Base-by-base conservation (phyloP, 768 basidiomycete species). In the Cystofilobasidium ferigula region DNA sequence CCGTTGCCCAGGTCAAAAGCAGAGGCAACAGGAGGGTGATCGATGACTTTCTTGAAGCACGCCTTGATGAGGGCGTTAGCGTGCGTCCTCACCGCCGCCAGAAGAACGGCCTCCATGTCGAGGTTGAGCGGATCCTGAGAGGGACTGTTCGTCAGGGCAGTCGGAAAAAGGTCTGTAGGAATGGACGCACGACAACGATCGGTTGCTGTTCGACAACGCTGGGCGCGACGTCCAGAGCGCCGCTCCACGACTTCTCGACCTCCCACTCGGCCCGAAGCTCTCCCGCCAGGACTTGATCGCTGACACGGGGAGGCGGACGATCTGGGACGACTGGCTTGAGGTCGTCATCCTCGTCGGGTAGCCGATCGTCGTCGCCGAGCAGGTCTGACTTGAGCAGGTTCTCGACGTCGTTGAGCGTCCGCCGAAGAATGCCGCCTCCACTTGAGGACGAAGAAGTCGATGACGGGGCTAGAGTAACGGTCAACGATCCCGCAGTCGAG, bases 261-360 rank as follows among this genome's bases (percentile, higher is more conserved):
- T 87, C 84, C 91, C 91, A 95, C 61, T 78, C 79, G 16, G 87
- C 84, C n/a, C 81, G 77, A 60, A 92, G 84, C 35, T 77, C 80
- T 53, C 86, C 76, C 51, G 81, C 81, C 73, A 93, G 85, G 1
- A 89, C 82, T 68, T 86, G 82, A 71, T 93, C 90, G 35, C 57
- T 71, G 24, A 71, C 70, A 36, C 65, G 26, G 8, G 38, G 36
- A 4, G n/a, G 12, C 26, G 8, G n/a, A 7, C 81, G 54, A 78
- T 78, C 22, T 72, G 72, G 32, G 71, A 73, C 24, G 82, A 81
- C 43, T 80, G 78, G 67, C 78, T 79, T 0, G 85, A 80, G 3
- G 82, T 78, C 54, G 36, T 9, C 28, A 35, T 20, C 38, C 38
- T 3, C 30, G 40, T 16, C 57, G 42, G 1, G n/a, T n/a, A n/a